Evolutionary conservation across 306 rosid genomes (phyloP).

Genomic region (Fragaria iinumae): DNA sequence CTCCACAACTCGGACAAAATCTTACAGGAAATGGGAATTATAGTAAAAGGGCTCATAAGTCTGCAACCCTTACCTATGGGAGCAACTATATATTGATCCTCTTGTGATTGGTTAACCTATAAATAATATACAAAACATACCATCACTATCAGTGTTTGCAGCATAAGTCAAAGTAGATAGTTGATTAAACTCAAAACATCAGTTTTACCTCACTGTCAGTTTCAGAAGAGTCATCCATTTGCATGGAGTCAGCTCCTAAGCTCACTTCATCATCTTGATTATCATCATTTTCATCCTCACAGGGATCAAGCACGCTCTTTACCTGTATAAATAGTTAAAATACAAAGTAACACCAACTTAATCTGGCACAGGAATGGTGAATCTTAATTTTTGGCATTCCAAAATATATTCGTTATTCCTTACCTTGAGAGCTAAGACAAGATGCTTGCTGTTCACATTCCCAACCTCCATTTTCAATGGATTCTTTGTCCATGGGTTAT

Average conservation of each 20-base stretch:
- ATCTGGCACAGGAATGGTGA: constrained; percentile 8
- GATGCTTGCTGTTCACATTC: constrained; percentile 95
- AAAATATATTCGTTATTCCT: constrained; percentile 14
- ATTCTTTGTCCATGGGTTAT: constrained; percentile 69
- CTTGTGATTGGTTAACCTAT: constrained; percentile 69
- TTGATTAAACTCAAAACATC: background rate
- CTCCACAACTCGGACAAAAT: no score
- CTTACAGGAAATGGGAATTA: constrained; percentile 1
- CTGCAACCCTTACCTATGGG: constrained; percentile 54
- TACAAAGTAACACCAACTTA: background rate
- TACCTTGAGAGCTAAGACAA: constrained; percentile 89
- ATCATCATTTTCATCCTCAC: constrained; percentile 59
- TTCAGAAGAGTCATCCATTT: constrained; percentile 38
- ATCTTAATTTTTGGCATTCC: background rate
- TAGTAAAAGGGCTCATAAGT: constrained; percentile 2
- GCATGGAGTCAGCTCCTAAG: constrained; percentile 47
- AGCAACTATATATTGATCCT: constrained; percentile 61
- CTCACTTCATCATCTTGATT: constrained; percentile 46
- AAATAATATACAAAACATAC: constrained; percentile 21
- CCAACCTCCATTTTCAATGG: constrained; percentile 96
- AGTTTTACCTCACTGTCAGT: constrained; percentile 53
- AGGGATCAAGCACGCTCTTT: constrained; percentile 60
- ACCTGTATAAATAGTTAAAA: constrained; percentile 28
- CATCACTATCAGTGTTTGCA: background rate
- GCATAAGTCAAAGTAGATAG: background rate